A percentile compares a stretch with the other conserved stretches of the same genome.
Evolutionary conservation across 2,329 filamentous ascomycete genomes (phyloP).

Genomic region (Ophiostoma ulmi): DNA sequence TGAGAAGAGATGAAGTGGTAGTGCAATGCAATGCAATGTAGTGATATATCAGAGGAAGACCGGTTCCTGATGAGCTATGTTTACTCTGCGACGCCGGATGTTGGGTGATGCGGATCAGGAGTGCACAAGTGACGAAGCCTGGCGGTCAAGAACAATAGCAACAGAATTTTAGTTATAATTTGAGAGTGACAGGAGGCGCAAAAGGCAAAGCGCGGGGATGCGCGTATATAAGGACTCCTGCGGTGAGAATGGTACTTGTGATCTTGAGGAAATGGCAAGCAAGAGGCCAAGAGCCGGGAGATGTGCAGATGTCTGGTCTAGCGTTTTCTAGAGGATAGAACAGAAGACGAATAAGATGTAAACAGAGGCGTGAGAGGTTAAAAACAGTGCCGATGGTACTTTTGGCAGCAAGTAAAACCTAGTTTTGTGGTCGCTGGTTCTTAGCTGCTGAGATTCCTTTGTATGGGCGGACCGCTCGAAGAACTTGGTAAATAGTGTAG

Average conservation of each 20-base stretch:
- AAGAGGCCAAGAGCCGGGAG: not conserved
- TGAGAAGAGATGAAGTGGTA: not conserved
- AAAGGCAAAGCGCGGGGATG: not conserved
- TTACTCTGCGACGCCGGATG: conserved; percentile 1
- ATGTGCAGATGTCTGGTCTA: conserved; percentile 8
- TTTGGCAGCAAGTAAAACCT: not conserved
- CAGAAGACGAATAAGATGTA: not conserved
- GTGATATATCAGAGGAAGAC: not conserved
- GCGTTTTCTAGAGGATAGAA: not conserved
- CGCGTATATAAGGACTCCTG: not conserved
- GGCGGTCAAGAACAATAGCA: not conserved
- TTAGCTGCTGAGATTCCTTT: not conserved
- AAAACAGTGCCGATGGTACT: not conserved
- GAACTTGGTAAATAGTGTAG: not conserved
- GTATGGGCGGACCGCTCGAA: not conserved
- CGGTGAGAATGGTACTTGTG: not conserved
- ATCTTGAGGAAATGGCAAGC: not conserved
- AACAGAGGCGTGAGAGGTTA: not conserved
- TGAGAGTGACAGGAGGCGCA: not conserved
- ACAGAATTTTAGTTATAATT: not conserved
- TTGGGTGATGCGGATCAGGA: conserved; percentile 13
- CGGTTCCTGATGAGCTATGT: not conserved
- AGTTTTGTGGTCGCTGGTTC: not conserved
- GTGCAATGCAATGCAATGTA: not conserved
- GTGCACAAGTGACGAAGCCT: not conserved